Base-by-base conservation (phyloP, 2,329 filamentous ascomycete genomes). In the Botrytis porri region DNA sequence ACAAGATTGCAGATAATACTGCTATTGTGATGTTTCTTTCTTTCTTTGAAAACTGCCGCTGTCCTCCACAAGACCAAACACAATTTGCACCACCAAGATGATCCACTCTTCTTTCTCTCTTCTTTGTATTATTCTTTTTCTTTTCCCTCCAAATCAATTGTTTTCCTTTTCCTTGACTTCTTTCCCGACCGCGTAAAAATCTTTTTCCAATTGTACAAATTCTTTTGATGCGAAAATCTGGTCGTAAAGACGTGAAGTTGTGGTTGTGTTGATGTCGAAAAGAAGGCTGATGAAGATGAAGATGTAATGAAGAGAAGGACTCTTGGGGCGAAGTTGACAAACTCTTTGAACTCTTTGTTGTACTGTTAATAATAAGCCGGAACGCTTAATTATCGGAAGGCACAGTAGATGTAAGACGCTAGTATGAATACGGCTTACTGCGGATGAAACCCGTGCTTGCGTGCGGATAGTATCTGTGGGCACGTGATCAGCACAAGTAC, bases 1-100 rank as follows among this genome's bases (percentile, higher is more conserved):
- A 81, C 79, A 81, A 80, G 79, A 81, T 77, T 78, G 79, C 79
- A 81, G 78, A 57, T 66, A 70, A 69, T 71, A 64, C 77, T 79
- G 78, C 77, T 75, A 74, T 73, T 78, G 77, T 73, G 75, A 79
- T 72, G 75, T 79, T 62, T 69, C 70, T 78, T 39, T 69, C 66
- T 72, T 73, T 69, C 65, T 75, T 74, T 74, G 76, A 76, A 74
- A 74, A 75, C 71, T 77, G 76, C 77, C 37, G 70, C 41, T 51
- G 39, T 73, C 72, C 72, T 71, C 61, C 59, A 59, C 72, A 64
- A 61, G 41, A 65, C 72, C 39, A 73, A 62, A 71, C 43, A 70
- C 51, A 57, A 57, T 60, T 48, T 73, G 41, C 45, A 66, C 39
- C 51, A 60, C 72, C 72, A 71, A 72, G 41, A 61, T 43, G 48